Base-by-base conservation (phyloP, 768 basidiomycete genomes). In the Mrakia frigida region DNA sequence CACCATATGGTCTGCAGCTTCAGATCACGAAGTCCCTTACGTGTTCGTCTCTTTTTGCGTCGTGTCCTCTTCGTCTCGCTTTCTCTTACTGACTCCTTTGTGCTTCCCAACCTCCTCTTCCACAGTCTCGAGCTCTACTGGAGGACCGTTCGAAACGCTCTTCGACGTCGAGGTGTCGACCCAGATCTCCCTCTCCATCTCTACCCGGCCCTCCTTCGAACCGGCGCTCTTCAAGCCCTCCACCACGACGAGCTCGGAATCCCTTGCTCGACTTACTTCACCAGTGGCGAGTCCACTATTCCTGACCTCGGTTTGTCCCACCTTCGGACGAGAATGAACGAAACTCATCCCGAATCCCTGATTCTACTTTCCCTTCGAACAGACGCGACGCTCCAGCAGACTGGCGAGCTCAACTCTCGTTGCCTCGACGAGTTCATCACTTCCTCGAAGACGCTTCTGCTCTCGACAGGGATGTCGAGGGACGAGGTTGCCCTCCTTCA, bases 161-260 rank as follows among this genome's bases (percentile, higher is more conserved):
- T 74, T 4, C 46, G 46, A 0, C 73, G 46, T 10, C 61, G 73
- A 1, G 43, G 46, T 16, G 39, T 74, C 46, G 73, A 74, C 46
- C 60, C 63, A 6, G 61, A 74, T 43, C 18, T 50, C 31, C 33
- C 73, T 43, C 63, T 52, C 10, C 73, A 67, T 25, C 73, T 74
- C 2, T 74, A 67, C 33, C 46, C 73, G 6, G 43, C 73, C 18
- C 61, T 74, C 43, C 14, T 43, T 28, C 41, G 61, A 31, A 74
- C 73, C 31, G 63, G 73, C 16, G 61, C 43, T 11, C 73, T 74
- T 16, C 9, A 39, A 7, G 31, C 39, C 3, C 28, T 52, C 46
- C 41, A 35, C 6, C 73, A 74, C 33, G 73, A 74, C 63, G 73
- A 74, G 33, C 41, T 74, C 46, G 73, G 73, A 16, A 50, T 65